A percentile compares a stretch with the other conserved stretches of the same genome.
These are phyloP conservation scores for Trichocladium uniseriatum DNA, from an alignment of 495 filamentous ascomycete species.

Conservation along the genomic window DNA sequence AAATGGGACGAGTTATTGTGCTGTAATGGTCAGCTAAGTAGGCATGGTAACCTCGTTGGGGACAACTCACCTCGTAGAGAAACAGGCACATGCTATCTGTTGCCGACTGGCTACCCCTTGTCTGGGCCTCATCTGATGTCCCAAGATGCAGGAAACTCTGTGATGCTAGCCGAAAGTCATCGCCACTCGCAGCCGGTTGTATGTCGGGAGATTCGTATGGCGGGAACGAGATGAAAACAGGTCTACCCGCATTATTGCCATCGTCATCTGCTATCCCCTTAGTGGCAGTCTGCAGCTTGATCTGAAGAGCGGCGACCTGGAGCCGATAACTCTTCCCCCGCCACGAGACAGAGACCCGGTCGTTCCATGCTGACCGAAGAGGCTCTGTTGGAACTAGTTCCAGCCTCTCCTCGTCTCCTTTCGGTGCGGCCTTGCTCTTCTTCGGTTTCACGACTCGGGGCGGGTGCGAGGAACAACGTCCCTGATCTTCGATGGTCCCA, in stretches of 20 bases:
- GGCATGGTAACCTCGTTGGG: background rate
- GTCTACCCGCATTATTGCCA: constrained; percentile 10
- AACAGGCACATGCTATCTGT: constrained; percentile 33
- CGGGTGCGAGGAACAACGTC: constrained; percentile 39
- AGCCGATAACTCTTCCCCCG: constrained; percentile 20
- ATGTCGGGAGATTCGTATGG: constrained; percentile 23
- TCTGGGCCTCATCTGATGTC: constrained; percentile 7
- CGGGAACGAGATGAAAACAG: constrained; percentile 14
- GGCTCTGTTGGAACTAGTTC: constrained; percentile 26
- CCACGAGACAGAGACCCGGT: constrained; percentile 25
- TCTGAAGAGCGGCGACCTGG: constrained; percentile 32
- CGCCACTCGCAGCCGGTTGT: constrained; percentile 20
- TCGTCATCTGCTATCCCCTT: constrained; percentile 8
- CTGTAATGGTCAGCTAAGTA: constrained; percentile 6
- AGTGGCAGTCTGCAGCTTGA: constrained; percentile 16
- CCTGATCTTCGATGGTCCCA: constrained; percentile 35
- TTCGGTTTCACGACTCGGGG: constrained; percentile 28
- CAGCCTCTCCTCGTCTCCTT: constrained; percentile 5
- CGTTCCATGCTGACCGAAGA: constrained; percentile 36
- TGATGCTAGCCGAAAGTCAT: constrained; percentile 30
- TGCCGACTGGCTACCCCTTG: background rate
- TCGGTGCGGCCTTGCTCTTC: background rate
- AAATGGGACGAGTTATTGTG: constrained; percentile 27
- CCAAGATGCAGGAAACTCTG: constrained; percentile 30
- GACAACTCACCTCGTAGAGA: constrained; percentile 33